These are phyloP conservation scores for Dendrobium chrysotoxum DNA, from an alignment of 106 monocot species.

Conservation along the genomic window DNA sequence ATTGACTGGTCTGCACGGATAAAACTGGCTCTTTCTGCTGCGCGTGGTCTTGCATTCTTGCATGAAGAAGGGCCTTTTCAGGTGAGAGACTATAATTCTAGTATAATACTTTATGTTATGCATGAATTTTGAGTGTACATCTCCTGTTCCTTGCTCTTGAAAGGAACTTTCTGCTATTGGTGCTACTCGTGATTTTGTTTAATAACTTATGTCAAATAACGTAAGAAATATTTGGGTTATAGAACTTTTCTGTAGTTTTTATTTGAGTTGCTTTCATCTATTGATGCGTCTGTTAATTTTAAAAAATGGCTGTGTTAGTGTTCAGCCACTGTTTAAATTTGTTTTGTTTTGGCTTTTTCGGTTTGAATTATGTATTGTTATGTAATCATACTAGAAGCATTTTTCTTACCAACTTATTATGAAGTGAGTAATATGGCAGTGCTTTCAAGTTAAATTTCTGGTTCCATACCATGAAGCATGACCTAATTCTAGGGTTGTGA, in stretches of 20 bases:
- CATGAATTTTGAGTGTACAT: background rate
- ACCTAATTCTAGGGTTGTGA: background rate
- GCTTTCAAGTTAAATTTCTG: background rate
- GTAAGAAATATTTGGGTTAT: background rate
- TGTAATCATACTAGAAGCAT: background rate
- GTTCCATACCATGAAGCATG: background rate
- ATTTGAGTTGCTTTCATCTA: background rate
- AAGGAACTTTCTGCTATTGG: background rate
- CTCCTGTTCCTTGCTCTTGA: background rate
- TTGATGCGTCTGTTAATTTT: background rate
- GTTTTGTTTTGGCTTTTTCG: background rate
- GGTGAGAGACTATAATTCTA: constrained; percentile 24
- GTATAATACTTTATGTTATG: background rate
- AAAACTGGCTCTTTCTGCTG: constrained; percentile 81
- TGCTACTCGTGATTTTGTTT: background rate
- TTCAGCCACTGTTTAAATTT: background rate
- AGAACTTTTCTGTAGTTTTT: background rate
- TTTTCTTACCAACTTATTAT: background rate
- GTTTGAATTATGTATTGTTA: background rate
- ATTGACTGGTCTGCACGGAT: constrained; percentile 85
- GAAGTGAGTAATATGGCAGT: background rate
- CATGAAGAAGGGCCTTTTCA: constrained; percentile 98
- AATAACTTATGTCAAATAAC: background rate
- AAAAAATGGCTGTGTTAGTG: background rate
- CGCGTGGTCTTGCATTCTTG: constrained; percentile 76